A percentile compares a stretch with the other conserved stretches of the same genome.
Conservation (phyloP, 169 alveolate genomes). For the Cryptosporidium bovis region DNA sequence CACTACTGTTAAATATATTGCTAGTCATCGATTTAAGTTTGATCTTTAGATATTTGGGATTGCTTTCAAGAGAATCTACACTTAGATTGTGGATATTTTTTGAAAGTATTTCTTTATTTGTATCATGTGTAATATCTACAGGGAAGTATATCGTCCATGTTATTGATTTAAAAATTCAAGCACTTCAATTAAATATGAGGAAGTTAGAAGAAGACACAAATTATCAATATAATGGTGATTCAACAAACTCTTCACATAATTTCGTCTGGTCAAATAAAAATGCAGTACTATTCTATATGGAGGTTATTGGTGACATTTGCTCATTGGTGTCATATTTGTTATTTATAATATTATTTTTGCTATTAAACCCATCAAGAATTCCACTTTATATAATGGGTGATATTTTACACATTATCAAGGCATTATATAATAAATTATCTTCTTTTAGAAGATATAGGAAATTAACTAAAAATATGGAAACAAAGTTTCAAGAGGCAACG, state of each 20-base stretch:
- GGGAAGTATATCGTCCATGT: slow-evolving; percentile 76
- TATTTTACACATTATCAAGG: slow-evolving; percentile 82
- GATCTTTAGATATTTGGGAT: slow-evolving; percentile 77
- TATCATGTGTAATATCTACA: slow-evolving; percentile 76
- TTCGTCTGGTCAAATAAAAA: slow-evolving; percentile 57
- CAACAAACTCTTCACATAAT: slow-evolving; percentile 7
- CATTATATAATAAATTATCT: slow-evolving; percentile 75
- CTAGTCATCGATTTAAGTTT: slow-evolving; percentile 79
- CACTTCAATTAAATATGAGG: slow-evolving; percentile 12
- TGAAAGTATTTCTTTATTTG: slow-evolving; percentile 79
- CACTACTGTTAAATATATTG: slow-evolving; percentile 66
- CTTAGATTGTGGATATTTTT: slow-evolving; percentile 87
- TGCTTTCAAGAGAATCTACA: slow-evolving; percentile 81
- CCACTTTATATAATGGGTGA: slow-evolving; percentile 90
- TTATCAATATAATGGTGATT: slow-evolving; percentile 6
- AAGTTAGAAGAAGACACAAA: slow-evolving; percentile 2
- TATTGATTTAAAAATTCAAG: slow-evolving; percentile 75
- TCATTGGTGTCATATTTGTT: slow-evolving; percentile 27
- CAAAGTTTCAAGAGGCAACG: slow-evolving; percentile 84
- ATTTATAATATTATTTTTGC: slow-evolving; percentile 80
- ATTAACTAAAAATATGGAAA: slow-evolving; percentile 68
- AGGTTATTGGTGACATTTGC: slow-evolving; percentile 45
- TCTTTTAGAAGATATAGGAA: slow-evolving; percentile 78
- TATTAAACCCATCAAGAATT: slow-evolving; percentile 85
- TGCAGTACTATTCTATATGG: slow-evolving; percentile 47